Base-by-base conservation (phyloP, 2,329 filamentous ascomycete genomes). In the Fonsecaea monophora region DNA sequence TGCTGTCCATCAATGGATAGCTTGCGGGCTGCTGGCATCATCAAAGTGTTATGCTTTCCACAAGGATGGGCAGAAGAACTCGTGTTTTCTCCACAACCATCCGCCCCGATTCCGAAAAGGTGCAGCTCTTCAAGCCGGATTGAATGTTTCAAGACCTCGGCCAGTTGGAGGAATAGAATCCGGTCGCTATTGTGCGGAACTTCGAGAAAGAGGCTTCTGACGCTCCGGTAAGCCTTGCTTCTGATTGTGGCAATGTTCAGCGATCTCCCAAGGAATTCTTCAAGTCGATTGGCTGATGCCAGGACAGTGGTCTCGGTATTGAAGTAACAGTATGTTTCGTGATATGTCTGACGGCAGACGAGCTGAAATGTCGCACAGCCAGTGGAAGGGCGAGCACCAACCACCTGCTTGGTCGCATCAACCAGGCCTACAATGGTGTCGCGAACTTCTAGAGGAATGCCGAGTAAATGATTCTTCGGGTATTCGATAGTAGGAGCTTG, bases 391-490 rank as follows among this genome's bases (percentile, higher is more conserved):
- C 48, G 63, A 57, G 54, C 12, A 37, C 35, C 60, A 42, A 54
- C 34, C 40, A 59, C 18, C 35, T 62, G 42, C 53, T 45, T 37
- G 42, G 21, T 25, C 34, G 34, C 30, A 10, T 32, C 12, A 25
- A 34, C 21, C 25, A 60, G 13, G 4, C 38, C 6, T 1, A 66
- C 25, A 34, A 70, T 66, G 7, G 45, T 21, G n/a, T 65, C 62
- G 37, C 70, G 69, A 42, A 70, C 34, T 48, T 73, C 71, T 34
- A 50, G 50, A 12, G 71, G 63, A 54, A 68, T 37, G 5, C 64
- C 66, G 12, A 71, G 63, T 18, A 73, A 21, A 55, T 71, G 68
- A 30, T 53, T 35, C 4, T 18, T 30, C 12, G 63, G 62, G 58
- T 69, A 68, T 35, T 15, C n/a, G 18, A 61, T 15, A 21, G 7